Evolutionary conservation across 177 flowering plant genomes (phyloP).

Genomic region (Telopea speciosissima): DNA sequence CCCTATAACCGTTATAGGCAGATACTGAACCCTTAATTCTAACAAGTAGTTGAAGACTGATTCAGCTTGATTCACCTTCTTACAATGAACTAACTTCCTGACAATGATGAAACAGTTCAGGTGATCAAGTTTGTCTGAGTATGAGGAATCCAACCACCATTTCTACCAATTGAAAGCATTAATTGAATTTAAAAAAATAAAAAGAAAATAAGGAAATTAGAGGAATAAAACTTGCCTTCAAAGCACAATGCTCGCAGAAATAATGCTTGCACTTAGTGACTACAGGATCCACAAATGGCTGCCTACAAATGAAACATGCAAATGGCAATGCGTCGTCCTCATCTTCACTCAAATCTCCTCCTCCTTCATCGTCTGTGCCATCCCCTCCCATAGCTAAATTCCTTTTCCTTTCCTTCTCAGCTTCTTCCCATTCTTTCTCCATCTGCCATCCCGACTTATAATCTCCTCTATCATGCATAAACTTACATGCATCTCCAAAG

Average conservation of each 20-base stretch:
- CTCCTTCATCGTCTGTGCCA: slow-evolving; percentile 41
- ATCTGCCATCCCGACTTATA: slow-evolving; percentile 93
- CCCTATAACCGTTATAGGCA: too few species aligned
- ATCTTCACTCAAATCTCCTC: slow-evolving; percentile 33
- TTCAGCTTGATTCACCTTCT: too few species aligned
- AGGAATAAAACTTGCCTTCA: slow-evolving; percentile 47
- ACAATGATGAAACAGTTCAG: too few species aligned
- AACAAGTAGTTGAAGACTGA: too few species aligned
- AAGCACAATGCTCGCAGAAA: slow-evolving; percentile 91
- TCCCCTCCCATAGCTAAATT: slow-evolving; percentile 56
- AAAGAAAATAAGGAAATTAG: slow-evolving; percentile 1
- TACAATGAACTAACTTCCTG: too few species aligned
- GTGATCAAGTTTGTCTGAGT: too few species aligned
- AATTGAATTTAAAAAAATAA: too few species aligned
- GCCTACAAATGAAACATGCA: slow-evolving; percentile 77
- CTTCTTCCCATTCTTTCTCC: slow-evolving; percentile 95
- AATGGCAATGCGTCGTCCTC: slow-evolving; percentile 69
- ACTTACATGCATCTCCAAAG: slow-evolving; percentile 92
- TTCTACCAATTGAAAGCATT: too few species aligned
- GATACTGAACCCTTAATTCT: too few species aligned
- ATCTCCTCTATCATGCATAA: slow-evolving; percentile 98
- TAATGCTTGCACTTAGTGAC: slow-evolving; percentile 93
- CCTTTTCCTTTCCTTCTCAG: slow-evolving; percentile 70
- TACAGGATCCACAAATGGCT: slow-evolving; percentile 83
- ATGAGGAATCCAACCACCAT: too few species aligned